A percentile compares a stretch with the other conserved stretches of the same genome.
Conservation (phyloP, 2,329 filamentous ascomycete species). For the Pyricularia grisea region DNA sequence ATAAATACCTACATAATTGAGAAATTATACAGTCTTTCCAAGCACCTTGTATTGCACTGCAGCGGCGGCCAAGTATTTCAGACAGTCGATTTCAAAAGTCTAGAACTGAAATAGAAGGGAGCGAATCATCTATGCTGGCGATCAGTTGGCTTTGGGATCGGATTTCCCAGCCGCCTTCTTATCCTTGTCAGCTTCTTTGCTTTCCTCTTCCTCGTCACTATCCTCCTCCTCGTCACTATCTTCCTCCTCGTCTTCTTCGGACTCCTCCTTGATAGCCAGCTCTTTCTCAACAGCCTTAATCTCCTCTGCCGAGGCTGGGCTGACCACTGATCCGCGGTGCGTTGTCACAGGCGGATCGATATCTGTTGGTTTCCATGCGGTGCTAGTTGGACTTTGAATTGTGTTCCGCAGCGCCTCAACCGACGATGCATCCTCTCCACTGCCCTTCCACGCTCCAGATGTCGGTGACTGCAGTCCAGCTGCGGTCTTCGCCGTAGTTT, state of each 20-base stretch:
- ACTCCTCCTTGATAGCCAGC: constrained; percentile 29
- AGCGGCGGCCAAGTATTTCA: neutral
- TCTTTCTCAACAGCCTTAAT: constrained; percentile 29
- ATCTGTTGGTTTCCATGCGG: constrained; percentile 28
- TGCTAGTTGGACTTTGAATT: constrained; percentile 29
- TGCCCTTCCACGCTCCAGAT: constrained; percentile 28
- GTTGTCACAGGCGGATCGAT: constrained; percentile 20
- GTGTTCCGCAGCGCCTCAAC: constrained; percentile 18
- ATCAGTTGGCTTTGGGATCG: neutral
- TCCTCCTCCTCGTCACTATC: constrained; percentile 14
- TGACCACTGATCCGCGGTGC: constrained; percentile 22
- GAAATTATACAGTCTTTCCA: neutral
- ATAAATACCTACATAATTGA: neutral
- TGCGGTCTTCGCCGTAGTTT: constrained; percentile 5
- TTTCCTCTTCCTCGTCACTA: constrained; percentile 15
- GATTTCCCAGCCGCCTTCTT: neutral
- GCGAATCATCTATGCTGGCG: neutral
- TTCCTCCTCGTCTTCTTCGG: constrained; percentile 22
- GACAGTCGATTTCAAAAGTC: neutral
- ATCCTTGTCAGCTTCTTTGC: neutral
- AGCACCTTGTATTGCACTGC: neutral
- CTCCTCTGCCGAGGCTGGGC: constrained; percentile 24
- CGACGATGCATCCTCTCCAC: constrained; percentile 7
- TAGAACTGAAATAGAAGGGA: neutral
- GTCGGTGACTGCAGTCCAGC: constrained; percentile 35